Base-by-base conservation (phyloP, 2,329 filamentous ascomycete species). In the Penicillium sclerotiorum region DNA sequence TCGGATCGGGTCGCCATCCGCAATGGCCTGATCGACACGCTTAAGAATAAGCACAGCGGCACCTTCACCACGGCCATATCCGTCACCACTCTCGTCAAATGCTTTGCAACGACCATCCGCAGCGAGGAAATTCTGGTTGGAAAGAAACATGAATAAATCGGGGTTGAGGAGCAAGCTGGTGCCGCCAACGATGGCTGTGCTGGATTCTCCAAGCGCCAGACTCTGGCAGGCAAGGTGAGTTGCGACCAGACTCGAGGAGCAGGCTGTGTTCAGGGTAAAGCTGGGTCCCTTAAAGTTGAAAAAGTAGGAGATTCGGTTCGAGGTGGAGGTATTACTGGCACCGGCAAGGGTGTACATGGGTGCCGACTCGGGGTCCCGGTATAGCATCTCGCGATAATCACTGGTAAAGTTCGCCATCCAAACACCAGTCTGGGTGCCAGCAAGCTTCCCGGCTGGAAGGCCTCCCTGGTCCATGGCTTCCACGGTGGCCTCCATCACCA, bases 181-280 rank as follows among this genome's bases (percentile, higher is more conserved):
- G 3, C 35, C 35, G 35, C 35, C 4, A 3, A 38, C 35, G 11
- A 38, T 5, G 12, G 35, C 4, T 20, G 9, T 21, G 11, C 9
- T 11, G 4, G 18, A 5, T 13, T 38, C 35, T 3, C 35, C 3
- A 9, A 20, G 8, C n/a, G 18, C 4, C 5, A 38, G 17, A 11
- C 17, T 20, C 3, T 7, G 17, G 8, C 5, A 3, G 5, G 35
- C 35, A 7, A 15, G 7, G 11, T 38, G 35, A 22, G 13, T 4
- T 21, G 45, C 56, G 27, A 62, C 8, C 41, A 52, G 28, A 18
- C 25, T 36, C 2, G 25, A 15, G 4, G 39, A 47, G 18, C 50
- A 52, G 9, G n/a, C 50, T 12, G 45, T 49, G 8, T 52, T 41
- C 5, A 52, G 5, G 2, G 37, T 30, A 6, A 49, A 18, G 13